Evolutionary conservation across 78 protist genomes (phyloP).

Genomic region (Dictyostelium citrinum): DNA sequence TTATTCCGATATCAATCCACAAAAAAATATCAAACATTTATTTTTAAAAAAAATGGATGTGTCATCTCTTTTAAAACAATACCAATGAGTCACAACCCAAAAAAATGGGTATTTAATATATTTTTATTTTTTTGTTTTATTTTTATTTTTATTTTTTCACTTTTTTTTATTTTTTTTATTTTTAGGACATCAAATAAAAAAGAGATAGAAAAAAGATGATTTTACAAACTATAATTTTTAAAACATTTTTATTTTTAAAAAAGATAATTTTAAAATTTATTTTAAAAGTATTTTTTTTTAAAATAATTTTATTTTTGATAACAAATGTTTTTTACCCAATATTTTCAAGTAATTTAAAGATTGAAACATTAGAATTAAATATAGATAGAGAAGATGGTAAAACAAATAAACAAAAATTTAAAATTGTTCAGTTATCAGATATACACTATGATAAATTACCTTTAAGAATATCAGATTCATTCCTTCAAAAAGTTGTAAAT

Average conservation of each 20-base stretch:
- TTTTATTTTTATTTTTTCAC: neutral
- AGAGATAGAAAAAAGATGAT: too few relatives aligned
- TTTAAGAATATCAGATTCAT: constrained; percentile 29
- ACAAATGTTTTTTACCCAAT: neutral
- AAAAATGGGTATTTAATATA: too few relatives aligned
- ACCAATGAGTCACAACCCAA: too few relatives aligned
- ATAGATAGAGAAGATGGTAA: neutral
- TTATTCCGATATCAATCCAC: too few relatives aligned
- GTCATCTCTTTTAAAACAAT: neutral
- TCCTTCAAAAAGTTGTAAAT: neutral
- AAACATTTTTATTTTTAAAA: too few relatives aligned
- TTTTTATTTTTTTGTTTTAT: too few relatives aligned
- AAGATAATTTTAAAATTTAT: neutral
- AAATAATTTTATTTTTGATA: neutral
- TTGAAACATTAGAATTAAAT: neutral
- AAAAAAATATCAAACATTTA: too few relatives aligned
- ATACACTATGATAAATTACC: constrained; percentile 57
- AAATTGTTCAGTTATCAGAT: constrained; percentile 54
- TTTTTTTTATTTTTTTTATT: too few relatives aligned
- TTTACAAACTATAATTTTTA: too few relatives aligned
- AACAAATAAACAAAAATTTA: neutral
- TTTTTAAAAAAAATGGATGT: too few relatives aligned
- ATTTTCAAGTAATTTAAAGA: neutral
- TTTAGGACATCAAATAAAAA: too few relatives aligned
- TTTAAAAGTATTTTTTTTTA: neutral